Percentiles rank a stretch among this genome's conserved stretches.
Evolutionary conservation across 2,329 filamentous ascomycete species (phyloP).

Genomic region (Fusarium chlamydosporum): DNA sequence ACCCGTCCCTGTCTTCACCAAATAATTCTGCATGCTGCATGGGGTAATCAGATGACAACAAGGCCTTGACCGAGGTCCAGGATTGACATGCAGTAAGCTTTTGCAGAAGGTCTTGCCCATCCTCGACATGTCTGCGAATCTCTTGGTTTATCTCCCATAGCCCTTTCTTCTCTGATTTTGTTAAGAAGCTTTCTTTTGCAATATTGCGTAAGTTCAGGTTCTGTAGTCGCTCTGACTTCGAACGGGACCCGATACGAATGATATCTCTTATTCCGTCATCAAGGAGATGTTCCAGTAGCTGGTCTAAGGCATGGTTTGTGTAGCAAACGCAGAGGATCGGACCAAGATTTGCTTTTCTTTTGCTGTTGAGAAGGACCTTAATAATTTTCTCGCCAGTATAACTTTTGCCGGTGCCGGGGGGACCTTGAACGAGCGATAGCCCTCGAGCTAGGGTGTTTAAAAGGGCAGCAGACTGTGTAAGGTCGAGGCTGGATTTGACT

Average conservation of each 20-base stretch:
- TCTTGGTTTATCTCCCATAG: neutral
- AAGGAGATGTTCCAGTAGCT: constrained; percentile 8
- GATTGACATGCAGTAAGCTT: neutral
- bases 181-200: neutral
- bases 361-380: constrained; percentile 6
- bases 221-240: neutral
- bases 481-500: constrained; percentile 1
- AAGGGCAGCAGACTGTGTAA: constrained; percentile 4
- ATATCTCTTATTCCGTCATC: constrained; percentile 3
- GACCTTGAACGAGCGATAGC: constrained; percentile 1
- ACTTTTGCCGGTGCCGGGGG: constrained; percentile 3
- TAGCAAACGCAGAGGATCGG: constrained; percentile 10
- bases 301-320: constrained; percentile 4
- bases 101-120: neutral
- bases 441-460: constrained; percentile 3
- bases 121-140: neutral
- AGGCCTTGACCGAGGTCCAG: neutral
- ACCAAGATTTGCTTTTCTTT: neutral
- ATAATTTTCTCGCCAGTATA: constrained; percentile 14
- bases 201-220: neutral
- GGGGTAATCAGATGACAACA: neutral
- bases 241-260: constrained; percentile 8
- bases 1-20: constrained; percentile 2
- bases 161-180: neutral
- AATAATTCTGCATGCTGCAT: neutral